A percentile compares a stretch with the other conserved stretches of the same genome.
phyloP scores from a whole-genome alignment of 495 filamentous ascomycete species.

The Sphaerosporella brunnea region DNA sequence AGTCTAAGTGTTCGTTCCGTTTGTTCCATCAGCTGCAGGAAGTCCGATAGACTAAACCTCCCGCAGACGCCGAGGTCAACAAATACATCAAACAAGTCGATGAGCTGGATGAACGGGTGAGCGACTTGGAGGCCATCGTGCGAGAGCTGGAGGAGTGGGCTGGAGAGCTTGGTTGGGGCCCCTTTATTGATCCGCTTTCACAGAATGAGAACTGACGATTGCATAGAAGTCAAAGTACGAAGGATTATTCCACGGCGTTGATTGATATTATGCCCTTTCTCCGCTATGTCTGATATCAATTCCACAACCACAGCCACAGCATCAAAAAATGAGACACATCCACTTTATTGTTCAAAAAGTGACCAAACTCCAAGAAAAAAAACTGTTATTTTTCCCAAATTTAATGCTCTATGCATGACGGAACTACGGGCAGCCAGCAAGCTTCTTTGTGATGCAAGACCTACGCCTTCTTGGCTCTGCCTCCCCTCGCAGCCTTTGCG shows the following conservation, averaged over 20 bases:
- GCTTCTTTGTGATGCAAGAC: too few species aligned
- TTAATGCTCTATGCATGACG: too few species aligned
- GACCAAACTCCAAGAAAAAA: too few species aligned
- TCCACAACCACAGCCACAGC: too few species aligned
- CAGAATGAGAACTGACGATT: slow-evolving; percentile 1
- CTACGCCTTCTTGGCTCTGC: background rate
- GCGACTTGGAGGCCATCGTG: slow-evolving; percentile 23
- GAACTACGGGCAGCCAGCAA: too few species aligned
- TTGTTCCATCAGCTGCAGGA: too few species aligned
- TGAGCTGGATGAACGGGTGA: slow-evolving; percentile 21
- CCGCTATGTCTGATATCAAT: too few species aligned
- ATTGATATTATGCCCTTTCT: too few species aligned
- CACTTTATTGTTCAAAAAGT: too few species aligned
- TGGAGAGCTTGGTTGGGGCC: slow-evolving; percentile 21
- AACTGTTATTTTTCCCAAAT: too few species aligned
- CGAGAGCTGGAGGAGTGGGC: slow-evolving; percentile 26
- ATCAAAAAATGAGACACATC: too few species aligned
- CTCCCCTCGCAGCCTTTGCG: background rate
- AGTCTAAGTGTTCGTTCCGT: slow-evolving; percentile 14
- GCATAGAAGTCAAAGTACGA: slow-evolving; percentile 21
- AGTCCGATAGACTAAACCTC: too few species aligned
- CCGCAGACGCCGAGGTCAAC: slow-evolving; percentile 22
- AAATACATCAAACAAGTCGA: slow-evolving; percentile 25
- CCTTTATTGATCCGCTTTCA: background rate
- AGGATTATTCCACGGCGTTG: slow-evolving; percentile 16